These are phyloP conservation scores for Sphagnum fallax DNA, from an alignment of 228 moss, liverwort and hornwort species.

Conservation along the genomic window DNA sequence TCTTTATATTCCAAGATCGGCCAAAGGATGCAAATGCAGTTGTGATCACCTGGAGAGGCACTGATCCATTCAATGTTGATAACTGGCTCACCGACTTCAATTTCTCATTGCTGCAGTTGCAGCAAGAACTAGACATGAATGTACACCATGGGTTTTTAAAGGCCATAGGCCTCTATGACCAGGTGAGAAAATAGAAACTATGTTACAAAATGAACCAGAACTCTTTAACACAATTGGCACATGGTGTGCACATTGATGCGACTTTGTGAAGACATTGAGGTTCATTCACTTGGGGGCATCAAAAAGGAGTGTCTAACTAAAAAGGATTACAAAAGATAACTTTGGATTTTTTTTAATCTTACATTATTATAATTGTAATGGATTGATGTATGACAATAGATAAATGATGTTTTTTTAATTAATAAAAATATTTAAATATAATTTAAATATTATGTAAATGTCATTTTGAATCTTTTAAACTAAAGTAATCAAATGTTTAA, in stretches of 20 bases:
- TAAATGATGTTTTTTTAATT: too few relatives aligned
- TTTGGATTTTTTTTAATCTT: too few relatives aligned
- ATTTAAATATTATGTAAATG: too few relatives aligned
- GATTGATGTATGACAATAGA: too few relatives aligned
- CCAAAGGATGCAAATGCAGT: constrained; percentile 42
- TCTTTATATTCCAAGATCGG: constrained; percentile 54
- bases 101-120: constrained; percentile 59
- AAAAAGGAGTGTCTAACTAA: too few relatives aligned
- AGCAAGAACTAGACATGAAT: constrained; percentile 13
- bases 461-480: too few relatives aligned
- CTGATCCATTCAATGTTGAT: constrained; percentile 46
- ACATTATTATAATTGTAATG: too few relatives aligned
- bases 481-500: too few relatives aligned
- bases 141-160: constrained; percentile 71
- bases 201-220: constrained; percentile 13
- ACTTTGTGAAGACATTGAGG: too few relatives aligned
- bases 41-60: constrained; percentile 63
- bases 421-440: too few relatives aligned
- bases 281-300: too few relatives aligned
- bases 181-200: constrained; percentile 19
- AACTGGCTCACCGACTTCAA: constrained; percentile 78
- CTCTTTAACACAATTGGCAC: background rate
- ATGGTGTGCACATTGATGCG: background rate
- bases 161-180: constrained; percentile 49
- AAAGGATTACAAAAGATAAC: too few relatives aligned